Percentiles rank a stretch among this genome's conserved stretches.
Conservation (phyloP, 225 moss, liverwort and hornwort species). For the Bryoerythrophyllum caledonicum region DNA sequence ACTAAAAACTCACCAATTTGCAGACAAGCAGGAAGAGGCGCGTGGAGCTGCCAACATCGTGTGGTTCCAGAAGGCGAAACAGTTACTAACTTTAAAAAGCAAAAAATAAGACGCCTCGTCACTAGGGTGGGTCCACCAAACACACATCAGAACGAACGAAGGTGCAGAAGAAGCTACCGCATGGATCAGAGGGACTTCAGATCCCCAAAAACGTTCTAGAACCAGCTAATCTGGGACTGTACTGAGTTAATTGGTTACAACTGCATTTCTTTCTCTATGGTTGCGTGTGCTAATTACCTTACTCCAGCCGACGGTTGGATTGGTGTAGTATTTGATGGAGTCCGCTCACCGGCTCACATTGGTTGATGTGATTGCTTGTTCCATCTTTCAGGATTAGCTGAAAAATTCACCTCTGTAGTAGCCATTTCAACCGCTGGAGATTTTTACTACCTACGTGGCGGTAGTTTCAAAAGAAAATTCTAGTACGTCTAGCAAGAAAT, state of each 20-base stretch:
- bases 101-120: neutral
- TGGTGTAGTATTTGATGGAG: neutral
- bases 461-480: neutral
- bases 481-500: too few relatives aligned
- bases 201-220: slow-evolving; percentile 19
- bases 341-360: neutral
- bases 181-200: neutral
- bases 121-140: neutral
- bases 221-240: neutral
- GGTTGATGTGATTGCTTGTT: neutral
- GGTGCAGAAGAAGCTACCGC: neutral
- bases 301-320: neutral
- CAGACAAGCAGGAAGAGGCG: neutral
- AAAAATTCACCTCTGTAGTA: neutral
- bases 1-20: neutral
- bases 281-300: neutral
- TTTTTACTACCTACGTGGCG: neutral
- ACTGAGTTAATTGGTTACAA: neutral
- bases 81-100: too few relatives aligned
- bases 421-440: neutral
- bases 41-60: neutral
- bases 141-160: neutral
- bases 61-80: neutral
- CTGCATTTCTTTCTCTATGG: neutral
- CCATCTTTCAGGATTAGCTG: slow-evolving; percentile 16